These are phyloP conservation scores for Metschnikowia baotianmanensis DNA, from an alignment of 805 yeast species.

Conservation along the genomic window DNA sequence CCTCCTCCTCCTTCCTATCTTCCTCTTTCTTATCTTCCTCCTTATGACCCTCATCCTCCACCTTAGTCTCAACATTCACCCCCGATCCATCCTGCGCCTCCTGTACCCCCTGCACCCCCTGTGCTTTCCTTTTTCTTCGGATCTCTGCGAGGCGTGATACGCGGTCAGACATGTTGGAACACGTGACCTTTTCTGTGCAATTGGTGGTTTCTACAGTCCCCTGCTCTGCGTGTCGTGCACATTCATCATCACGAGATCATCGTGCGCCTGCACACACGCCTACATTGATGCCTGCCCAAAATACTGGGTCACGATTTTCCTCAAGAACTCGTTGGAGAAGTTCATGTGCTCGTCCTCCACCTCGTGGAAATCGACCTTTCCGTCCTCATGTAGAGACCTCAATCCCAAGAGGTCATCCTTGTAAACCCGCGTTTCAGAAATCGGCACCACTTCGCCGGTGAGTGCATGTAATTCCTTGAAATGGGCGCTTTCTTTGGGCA, in stretches of 20 bases:
- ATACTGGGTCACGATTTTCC: conserved; percentile 42
- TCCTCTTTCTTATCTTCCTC: not conserved
- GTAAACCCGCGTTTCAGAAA: conserved; percentile 50
- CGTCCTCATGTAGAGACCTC: conserved; percentile 40
- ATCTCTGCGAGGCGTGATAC: conserved; percentile 20
- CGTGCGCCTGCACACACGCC: not conserved
- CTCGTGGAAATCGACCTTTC: conserved; percentile 45
- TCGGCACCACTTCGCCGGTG: conserved; percentile 42
- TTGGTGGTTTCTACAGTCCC: not conserved
- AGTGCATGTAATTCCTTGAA: conserved; percentile 52
- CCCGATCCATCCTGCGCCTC: not conserved
- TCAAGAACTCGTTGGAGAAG: conserved; percentile 52
- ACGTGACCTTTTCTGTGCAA: not conserved
- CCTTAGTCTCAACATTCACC: not conserved
- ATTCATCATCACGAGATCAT: not conserved
- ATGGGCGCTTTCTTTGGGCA: conserved; percentile 72
- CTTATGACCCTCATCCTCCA: not conserved
- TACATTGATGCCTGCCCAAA: conserved; percentile 24
- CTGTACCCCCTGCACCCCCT: too few relatives aligned
- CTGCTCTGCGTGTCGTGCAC: conserved; percentile 12
- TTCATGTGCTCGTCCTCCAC: conserved; percentile 66
- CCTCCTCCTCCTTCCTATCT: not conserved
- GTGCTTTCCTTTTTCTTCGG: conserved; percentile 13
- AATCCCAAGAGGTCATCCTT: conserved; percentile 61
- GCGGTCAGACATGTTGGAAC: conserved; percentile 14